phyloP scores from a whole-genome alignment of 1,139 yeast species.

The Suhomyces wounanorum region DNA sequence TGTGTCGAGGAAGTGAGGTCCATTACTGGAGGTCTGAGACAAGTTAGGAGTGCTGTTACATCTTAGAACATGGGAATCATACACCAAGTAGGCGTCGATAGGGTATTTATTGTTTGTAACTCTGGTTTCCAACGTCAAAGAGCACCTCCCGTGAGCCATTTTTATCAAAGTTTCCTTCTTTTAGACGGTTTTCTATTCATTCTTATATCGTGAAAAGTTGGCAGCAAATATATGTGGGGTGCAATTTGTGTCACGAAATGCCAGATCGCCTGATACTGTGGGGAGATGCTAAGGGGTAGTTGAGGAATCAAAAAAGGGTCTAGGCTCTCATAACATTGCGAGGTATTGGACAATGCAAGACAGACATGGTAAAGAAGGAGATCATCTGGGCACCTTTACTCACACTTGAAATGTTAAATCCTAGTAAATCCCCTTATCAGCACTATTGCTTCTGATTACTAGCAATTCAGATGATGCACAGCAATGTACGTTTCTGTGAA shows the following conservation, averaged over 20 bases:
- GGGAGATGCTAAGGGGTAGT: not conserved
- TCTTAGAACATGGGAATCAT: slow-evolving; percentile 2
- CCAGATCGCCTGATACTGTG: slow-evolving; percentile 5
- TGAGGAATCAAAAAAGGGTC: not conserved
- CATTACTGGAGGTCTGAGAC: slow-evolving; percentile 7
- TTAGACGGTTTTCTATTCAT: not conserved
- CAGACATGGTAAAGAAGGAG: not conserved
- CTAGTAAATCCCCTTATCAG: not conserved
- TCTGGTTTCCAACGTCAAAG: slow-evolving; percentile 25
- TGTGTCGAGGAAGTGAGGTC: not conserved
- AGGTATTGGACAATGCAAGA: not conserved
- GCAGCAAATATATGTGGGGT: slow-evolving; percentile 3
- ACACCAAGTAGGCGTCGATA: slow-evolving; percentile 30
- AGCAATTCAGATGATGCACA: not conserved
- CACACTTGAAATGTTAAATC: no score
- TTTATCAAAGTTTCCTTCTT: not conserved
- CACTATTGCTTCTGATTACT: not conserved
- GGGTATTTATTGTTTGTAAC: slow-evolving; percentile 22
- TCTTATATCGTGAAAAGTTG: slow-evolving; percentile 1
- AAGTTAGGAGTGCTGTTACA: slow-evolving; percentile 16
- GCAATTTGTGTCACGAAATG: slow-evolving; percentile 4
- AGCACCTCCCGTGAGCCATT: slow-evolving; percentile 17
- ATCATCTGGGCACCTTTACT: not conserved
- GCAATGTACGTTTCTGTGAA: not conserved
- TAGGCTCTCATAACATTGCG: not conserved